Conservation (phyloP, 2,329 filamentous ascomycete genomes). For the Cladophialophora carrionii region DNA sequence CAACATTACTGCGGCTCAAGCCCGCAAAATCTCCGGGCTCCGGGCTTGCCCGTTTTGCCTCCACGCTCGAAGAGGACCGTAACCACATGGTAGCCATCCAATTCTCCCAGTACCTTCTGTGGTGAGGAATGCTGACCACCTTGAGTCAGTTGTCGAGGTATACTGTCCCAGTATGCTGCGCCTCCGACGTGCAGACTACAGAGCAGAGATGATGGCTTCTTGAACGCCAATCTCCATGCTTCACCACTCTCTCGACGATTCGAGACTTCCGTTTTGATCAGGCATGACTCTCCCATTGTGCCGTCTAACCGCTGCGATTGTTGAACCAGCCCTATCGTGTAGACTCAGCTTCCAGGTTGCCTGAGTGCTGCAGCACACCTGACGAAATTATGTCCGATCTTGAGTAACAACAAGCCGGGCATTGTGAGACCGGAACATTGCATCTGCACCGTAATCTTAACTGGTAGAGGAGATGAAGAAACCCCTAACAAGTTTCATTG, state of each 20-base stretch:
- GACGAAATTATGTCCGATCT: conserved; percentile 5
- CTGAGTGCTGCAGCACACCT: background rate
- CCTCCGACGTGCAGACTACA: conserved; percentile 6
- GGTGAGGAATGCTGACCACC: background rate
- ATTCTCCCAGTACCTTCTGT: conserved; percentile 8
- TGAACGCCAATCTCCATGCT: background rate
- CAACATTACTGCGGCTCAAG: conserved; percentile 5
- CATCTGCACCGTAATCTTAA: background rate
- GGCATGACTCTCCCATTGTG: conserved; percentile 7
- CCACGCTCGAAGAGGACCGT: conserved; percentile 9
- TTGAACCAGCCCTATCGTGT: conserved; percentile 14
- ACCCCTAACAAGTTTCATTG: background rate
- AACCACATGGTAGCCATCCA: conserved; percentile 12
- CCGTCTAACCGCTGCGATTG: conserved; percentile 3
- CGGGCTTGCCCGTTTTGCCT: conserved; percentile 9
- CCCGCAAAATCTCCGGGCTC: conserved; percentile 11
- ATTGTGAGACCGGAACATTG: background rate
- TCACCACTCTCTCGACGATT: conserved; percentile 3
- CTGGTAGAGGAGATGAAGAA: background rate
- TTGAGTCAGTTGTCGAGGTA: conserved; percentile 10
- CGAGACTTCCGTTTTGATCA: conserved; percentile 1
- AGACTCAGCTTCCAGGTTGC: conserved; percentile 11
- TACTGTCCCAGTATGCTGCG: conserved; percentile 17
- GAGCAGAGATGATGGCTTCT: conserved; percentile 6
- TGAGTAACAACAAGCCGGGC: background rate